These are phyloP conservation scores for Begonia loranthoides DNA, from an alignment of 306 rosid species.

Conservation along the genomic window DNA sequence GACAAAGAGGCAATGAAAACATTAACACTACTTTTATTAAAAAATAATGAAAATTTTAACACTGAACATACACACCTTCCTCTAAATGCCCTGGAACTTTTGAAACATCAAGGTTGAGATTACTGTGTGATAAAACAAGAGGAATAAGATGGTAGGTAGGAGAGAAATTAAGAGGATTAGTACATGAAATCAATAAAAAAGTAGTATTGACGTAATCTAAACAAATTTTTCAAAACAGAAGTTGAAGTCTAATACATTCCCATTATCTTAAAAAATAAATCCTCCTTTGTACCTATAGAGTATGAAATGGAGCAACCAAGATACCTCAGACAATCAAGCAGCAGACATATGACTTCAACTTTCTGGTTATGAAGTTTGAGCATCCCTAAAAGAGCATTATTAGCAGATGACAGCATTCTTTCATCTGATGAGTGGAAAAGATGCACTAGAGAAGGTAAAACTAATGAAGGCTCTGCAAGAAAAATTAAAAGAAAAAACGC, in stretches of 20 bases:
- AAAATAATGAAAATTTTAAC: too few species aligned
- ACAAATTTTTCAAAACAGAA: too few species aligned
- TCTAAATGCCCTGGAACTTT: conserved; percentile 24
- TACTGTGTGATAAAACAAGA: conserved; percentile 31
- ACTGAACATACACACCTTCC: conserved; percentile 7
- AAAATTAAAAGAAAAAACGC: conserved; percentile 11
- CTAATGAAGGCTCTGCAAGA: conserved; percentile 64
- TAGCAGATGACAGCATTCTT: conserved; percentile 41
- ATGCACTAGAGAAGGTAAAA: conserved; percentile 49
- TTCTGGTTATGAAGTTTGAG: conserved; percentile 57
- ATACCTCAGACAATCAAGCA: conserved; percentile 81
- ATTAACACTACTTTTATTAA: too few species aligned
- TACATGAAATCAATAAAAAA: neutral
- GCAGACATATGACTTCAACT: conserved; percentile 43
- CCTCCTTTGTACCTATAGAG: neutral
- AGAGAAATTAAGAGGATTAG: neutral
- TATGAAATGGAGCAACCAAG: conserved; percentile 10
- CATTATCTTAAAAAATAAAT: too few species aligned
- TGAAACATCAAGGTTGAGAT: conserved; percentile 25
- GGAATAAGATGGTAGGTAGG: neutral
- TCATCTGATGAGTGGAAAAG: conserved; percentile 44
- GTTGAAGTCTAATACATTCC: too few species aligned
- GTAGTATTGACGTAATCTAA: too few species aligned
- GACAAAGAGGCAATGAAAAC: neutral
- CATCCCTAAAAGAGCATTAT: conserved; percentile 39